A percentile compares a stretch with the other conserved stretches of the same genome.
phyloP scores from a whole-genome alignment of 371 early-diverging fungal species.

The Blakeslea trispora region DNA sequence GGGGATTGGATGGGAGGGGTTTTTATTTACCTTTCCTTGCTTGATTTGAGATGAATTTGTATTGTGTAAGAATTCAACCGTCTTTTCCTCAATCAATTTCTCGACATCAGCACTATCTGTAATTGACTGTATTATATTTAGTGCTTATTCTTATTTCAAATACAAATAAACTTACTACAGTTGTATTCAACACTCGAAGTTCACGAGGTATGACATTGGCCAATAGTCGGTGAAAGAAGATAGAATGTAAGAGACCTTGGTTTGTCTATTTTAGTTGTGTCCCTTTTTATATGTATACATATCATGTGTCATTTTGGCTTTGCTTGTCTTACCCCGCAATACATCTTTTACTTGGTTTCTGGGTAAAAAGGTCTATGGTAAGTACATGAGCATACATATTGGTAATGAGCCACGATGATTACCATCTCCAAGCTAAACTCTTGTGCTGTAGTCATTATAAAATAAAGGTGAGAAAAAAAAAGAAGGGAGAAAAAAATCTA shows the following conservation, averaged over 20 bases:
- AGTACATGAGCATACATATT: neutral
- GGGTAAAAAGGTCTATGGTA: constrained; percentile 43
- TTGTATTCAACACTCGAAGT: constrained; percentile 66
- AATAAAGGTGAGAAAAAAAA: neutral
- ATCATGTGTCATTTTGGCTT: too few relatives aligned
- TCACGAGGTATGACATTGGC: constrained; percentile 76
- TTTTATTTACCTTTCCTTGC: constrained; percentile 52
- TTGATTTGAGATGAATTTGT: constrained; percentile 27
- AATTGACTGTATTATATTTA: constrained; percentile 26
- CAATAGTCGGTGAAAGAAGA: constrained; percentile 84
- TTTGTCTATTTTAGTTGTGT: too few relatives aligned
- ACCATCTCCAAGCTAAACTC: constrained; percentile 27
- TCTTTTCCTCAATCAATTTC: constrained; percentile 42
- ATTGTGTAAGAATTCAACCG: constrained; percentile 40
- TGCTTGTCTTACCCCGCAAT: constrained; percentile 64
- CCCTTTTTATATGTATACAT: too few relatives aligned
- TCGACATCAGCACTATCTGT: constrained; percentile 44
- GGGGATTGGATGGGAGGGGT: too few relatives aligned
- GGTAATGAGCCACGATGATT: neutral
- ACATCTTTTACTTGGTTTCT: constrained; percentile 63
- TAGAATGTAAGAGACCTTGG: constrained; percentile 83
- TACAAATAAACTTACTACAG: constrained; percentile 74
- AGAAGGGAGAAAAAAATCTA: neutral
- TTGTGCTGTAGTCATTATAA: constrained; percentile 16
- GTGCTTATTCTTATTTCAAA: constrained; percentile 1